A percentile compares a stretch with the other conserved stretches of the same genome.
Evolutionary conservation across 192 early-diverging fungal genomes (phyloP).

Genomic region (Funneliformis geosporum): DNA sequence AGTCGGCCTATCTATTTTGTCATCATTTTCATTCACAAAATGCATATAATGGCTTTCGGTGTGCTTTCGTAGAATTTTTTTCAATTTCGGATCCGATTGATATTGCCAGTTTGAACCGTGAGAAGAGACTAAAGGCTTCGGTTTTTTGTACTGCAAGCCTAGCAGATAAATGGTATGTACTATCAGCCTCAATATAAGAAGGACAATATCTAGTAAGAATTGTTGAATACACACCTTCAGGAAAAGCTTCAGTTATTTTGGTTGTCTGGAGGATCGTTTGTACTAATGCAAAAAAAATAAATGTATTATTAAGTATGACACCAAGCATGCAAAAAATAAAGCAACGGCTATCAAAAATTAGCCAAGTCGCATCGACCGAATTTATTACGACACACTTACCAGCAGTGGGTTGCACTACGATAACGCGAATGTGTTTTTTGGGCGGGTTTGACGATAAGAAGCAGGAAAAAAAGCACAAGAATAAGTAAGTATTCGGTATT

Average conservation of each 20-base stretch:
- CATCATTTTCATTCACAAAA: neutral
- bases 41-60: neutral
- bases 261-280: too few relatives aligned
- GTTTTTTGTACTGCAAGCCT: slow-evolving; percentile 17
- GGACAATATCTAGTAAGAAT: neutral
- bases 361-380: too few relatives aligned
- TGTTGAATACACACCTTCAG: neutral
- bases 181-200: neutral
- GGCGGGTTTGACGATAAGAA: too few relatives aligned
- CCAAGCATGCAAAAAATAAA: too few relatives aligned
- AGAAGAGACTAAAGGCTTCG: neutral
- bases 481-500: too few relatives aligned
- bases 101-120: slow-evolving; percentile 1
- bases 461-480: too few relatives aligned
- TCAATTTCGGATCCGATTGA: neutral
- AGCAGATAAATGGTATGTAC: neutral
- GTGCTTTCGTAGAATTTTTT: neutral
- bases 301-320: too few relatives aligned
- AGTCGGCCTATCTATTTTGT: slow-evolving; percentile 10
- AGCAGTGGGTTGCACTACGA: too few relatives aligned
- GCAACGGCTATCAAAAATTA: too few relatives aligned
- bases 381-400: too few relatives aligned
- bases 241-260: neutral
- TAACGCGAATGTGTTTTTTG: too few relatives aligned
- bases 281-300: too few relatives aligned